A percentile compares a stretch with the other conserved stretches of the same genome.
phyloP scores from a whole-genome alignment of 73 alveolate species.

The Paramecium tetraurelia region DNA sequence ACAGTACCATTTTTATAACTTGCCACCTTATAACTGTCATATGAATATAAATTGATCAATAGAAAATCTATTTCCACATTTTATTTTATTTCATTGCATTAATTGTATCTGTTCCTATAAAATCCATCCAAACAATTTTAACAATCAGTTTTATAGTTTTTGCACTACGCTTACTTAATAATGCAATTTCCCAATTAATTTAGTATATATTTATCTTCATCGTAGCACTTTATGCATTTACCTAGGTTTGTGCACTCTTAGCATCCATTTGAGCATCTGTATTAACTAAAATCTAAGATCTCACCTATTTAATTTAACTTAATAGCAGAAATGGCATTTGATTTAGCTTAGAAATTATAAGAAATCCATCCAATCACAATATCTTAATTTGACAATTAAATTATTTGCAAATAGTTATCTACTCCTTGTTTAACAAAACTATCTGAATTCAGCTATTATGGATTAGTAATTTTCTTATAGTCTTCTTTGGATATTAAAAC shows the following conservation, averaged over 20 bases:
- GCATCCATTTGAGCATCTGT: not conserved
- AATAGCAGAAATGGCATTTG: not conserved
- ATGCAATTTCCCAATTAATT: not conserved
- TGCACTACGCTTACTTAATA: not conserved
- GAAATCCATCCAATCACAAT: not conserved
- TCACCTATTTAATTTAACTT: not conserved
- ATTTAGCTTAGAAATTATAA: not conserved
- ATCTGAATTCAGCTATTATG: not conserved
- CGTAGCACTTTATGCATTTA: not conserved
- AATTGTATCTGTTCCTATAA: not conserved
- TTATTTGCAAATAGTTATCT: not conserved
- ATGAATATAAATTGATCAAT: no score
- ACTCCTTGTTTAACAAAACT: not conserved
- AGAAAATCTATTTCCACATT: not conserved
- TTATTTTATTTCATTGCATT: not conserved
- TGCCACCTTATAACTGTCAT: not conserved
- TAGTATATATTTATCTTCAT: not conserved
- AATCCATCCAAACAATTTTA: not conserved
- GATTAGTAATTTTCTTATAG: not conserved
- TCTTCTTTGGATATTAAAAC: not conserved
- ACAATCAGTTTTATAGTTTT: not conserved
- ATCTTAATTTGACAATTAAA: not conserved
- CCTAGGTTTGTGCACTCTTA: not conserved
- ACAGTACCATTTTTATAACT: not conserved
- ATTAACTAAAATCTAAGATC: not conserved